Evolutionary conservation across 2,329 filamentous ascomycete genomes (phyloP).

Genomic region (Westerdykella aurantiaca): DNA sequence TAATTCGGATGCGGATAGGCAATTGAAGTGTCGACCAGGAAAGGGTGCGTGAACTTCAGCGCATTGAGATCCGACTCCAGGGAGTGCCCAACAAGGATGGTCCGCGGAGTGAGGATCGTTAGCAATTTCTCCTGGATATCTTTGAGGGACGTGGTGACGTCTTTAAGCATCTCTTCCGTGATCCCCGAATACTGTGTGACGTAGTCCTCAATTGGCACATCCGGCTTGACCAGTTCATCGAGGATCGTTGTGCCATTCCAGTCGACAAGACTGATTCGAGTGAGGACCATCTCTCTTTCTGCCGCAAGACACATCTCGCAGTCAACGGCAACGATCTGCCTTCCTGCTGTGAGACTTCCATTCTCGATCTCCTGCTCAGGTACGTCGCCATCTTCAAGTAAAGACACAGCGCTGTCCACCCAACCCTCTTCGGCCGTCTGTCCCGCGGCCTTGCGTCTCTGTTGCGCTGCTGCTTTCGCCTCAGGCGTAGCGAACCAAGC

Average conservation of each 20-base stretch:
- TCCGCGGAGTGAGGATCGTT: constrained; percentile 62
- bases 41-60: constrained; percentile 81
- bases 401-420: constrained; percentile 69
- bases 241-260: constrained; percentile 81
- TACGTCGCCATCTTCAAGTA: constrained; percentile 60
- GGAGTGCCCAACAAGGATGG: constrained; percentile 74
- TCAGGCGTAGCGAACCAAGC: constrained; percentile 58
- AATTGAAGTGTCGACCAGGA: constrained; percentile 85
- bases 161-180: constrained; percentile 73
- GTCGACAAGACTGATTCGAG: constrained; percentile 76
- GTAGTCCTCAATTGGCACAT: constrained; percentile 84
- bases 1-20: constrained; percentile 88
- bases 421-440: constrained; percentile 60
- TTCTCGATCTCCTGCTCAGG: constrained; percentile 67
- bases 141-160: constrained; percentile 72
- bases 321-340: constrained; percentile 74
- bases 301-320: constrained; percentile 97
- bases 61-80: constrained; percentile 79
- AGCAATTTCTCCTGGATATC: constrained; percentile 80
- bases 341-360: constrained; percentile 77
- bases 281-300: constrained; percentile 72
- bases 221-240: constrained; percentile 88
- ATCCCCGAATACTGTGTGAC: constrained; percentile 85
- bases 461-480: constrained; percentile 50
- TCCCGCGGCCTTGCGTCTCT: constrained; percentile 47